Evolutionary conservation across 352 stramenopile genomes (phyloP).

Genomic region (Phytophthora ramorum): DNA sequence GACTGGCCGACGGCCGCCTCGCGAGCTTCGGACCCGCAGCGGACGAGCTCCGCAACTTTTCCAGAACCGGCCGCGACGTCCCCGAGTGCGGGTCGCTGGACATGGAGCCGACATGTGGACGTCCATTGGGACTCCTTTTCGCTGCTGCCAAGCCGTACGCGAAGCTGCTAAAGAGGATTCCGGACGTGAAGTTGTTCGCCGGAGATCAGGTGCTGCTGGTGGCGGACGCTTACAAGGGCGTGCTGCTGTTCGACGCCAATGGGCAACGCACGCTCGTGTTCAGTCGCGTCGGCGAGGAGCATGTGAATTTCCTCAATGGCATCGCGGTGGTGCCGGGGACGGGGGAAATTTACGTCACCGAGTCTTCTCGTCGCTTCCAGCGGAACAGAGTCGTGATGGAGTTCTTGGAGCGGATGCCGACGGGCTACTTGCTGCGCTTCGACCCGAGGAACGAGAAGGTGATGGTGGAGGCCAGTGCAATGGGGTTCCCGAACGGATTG

Average conservation of each 20-base stretch:
- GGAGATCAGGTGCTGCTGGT: slow-evolving; percentile 64
- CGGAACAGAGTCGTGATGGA: slow-evolving; percentile 54
- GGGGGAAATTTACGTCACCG: slow-evolving; percentile 63
- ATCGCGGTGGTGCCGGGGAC: slow-evolving; percentile 49
- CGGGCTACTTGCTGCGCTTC: slow-evolving; percentile 61
- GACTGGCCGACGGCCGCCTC: slow-evolving; percentile 61
- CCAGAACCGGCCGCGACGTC: slow-evolving; percentile 49
- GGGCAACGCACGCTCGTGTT: slow-evolving; percentile 65
- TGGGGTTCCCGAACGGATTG: slow-evolving; percentile 62
- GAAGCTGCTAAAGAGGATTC: slow-evolving; percentile 55
- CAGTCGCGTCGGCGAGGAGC: slow-evolving; percentile 45
- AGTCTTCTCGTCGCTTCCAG: slow-evolving; percentile 60
- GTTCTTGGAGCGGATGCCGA: slow-evolving; percentile 53
- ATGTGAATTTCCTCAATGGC: slow-evolving; percentile 55
- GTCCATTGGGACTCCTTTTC: slow-evolving; percentile 60
- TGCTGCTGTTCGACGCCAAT: slow-evolving; percentile 62
- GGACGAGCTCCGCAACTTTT: slow-evolving; percentile 52
- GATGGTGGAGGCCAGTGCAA: slow-evolving; percentile 32
- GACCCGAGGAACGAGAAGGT: slow-evolving; percentile 38
- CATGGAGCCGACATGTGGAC: slow-evolving; percentile 56
- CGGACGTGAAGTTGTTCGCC: slow-evolving; percentile 46
- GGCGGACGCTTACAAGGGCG: slow-evolving; percentile 66
- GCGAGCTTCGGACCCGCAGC: slow-evolving; percentile 43
- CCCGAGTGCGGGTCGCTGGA: slow-evolving; percentile 37
- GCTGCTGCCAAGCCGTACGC: slow-evolving; percentile 41